Conservation (phyloP, 768 basidiomycete genomes). For the Trametes cingulata region DNA sequence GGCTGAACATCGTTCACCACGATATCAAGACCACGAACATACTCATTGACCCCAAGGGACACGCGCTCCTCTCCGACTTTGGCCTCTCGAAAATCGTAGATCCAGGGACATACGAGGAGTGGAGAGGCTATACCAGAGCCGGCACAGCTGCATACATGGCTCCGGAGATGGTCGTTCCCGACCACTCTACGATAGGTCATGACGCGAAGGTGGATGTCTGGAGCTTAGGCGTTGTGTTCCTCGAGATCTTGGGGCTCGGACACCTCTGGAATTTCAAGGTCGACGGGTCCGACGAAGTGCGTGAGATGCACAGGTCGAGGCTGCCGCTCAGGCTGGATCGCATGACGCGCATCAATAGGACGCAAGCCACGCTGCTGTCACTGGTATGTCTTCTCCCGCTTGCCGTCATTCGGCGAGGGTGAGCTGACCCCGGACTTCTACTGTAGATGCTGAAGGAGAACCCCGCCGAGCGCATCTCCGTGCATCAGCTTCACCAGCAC, state of each 20-base stretch:
- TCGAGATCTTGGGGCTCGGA: conserved; percentile 39
- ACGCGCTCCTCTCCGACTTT: conserved; percentile 44
- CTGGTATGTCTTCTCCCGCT: neutral
- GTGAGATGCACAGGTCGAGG: neutral
- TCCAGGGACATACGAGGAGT: neutral
- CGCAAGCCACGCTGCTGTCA: neutral
- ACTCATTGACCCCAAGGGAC: conserved; percentile 39
- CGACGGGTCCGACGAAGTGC: neutral
- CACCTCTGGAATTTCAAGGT: neutral
- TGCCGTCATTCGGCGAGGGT: neutral
- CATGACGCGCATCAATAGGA: neutral
- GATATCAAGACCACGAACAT: conserved; percentile 56
- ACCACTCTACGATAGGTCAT: conserved; percentile 31
- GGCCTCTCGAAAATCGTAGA: conserved; percentile 33
- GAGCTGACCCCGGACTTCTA: neutral
- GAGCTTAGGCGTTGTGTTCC: conserved; percentile 48
- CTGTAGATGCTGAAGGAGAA: conserved; percentile 1
- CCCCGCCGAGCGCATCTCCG: neutral
- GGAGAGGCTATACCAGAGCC: conserved; percentile 20
- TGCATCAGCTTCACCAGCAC: neutral
- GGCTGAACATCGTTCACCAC: conserved; percentile 47
- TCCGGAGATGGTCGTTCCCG: conserved; percentile 45
- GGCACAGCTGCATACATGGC: conserved; percentile 47
- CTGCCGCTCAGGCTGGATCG: neutral
- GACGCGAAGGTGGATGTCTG: conserved; percentile 50